These are phyloP conservation scores for Arthrobotrys conoides DNA, from an alignment of 2,329 filamentous ascomycete species.

Conservation along the genomic window DNA sequence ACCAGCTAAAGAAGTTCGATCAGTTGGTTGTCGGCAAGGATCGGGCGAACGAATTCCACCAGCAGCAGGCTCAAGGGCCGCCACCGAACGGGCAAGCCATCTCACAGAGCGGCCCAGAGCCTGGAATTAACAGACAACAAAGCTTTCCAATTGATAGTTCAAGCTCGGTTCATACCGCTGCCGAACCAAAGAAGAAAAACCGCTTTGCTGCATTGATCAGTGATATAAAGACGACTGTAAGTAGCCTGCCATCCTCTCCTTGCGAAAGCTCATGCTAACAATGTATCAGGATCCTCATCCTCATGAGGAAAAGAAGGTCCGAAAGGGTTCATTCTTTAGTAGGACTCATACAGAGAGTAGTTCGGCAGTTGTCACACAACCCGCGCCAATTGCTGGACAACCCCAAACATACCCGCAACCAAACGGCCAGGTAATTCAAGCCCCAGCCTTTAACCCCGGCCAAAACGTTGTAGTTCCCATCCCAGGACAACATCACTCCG, in stretches of 20 bases:
- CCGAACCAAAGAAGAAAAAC: constrained; percentile 53
- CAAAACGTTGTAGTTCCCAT: constrained; percentile 51
- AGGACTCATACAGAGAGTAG: constrained; percentile 27
- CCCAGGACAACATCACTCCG: constrained; percentile 43
- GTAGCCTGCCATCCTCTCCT: neutral
- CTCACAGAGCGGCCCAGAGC: constrained; percentile 24
- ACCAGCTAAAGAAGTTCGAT: constrained; percentile 51
- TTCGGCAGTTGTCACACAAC: constrained; percentile 2
- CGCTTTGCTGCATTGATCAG: constrained; percentile 43
- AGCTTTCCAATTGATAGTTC: constrained; percentile 50
- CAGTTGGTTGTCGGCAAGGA: constrained; percentile 52
- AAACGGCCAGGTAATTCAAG: constrained; percentile 28
- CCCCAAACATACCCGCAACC: constrained; percentile 34
- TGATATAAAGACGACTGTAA: constrained; percentile 49
- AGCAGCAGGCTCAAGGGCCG: constrained; percentile 27
- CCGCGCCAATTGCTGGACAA: constrained; percentile 17
- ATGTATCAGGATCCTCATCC: constrained; percentile 19
- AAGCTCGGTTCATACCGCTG: constrained; percentile 40
- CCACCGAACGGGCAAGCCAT: constrained; percentile 26
- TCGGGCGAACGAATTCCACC: constrained; percentile 52
- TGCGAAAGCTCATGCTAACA: neutral
- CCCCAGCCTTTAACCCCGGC: constrained; percentile 37
- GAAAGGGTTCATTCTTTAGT: constrained; percentile 43
- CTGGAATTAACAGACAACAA: constrained; percentile 47
- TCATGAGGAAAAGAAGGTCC: constrained; percentile 36